phyloP scores from a whole-genome alignment of 768 basidiomycete species.

The Termitomyces sp. region DNA sequence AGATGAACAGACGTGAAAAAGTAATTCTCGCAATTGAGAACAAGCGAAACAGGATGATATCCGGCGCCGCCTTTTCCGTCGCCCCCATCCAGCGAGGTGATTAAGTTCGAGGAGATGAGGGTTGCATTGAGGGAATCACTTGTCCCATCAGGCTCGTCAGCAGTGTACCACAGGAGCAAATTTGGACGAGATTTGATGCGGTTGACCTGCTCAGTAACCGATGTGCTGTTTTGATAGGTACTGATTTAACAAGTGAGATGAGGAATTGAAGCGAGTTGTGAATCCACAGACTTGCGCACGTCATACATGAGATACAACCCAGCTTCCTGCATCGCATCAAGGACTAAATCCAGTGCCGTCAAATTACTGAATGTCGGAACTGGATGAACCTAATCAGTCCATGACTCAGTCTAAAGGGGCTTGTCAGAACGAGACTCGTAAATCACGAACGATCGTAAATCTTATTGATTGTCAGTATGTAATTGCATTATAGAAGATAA shows the following conservation, averaged over 20 bases:
- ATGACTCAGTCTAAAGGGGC: constrained; percentile 10
- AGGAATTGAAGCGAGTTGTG: background rate
- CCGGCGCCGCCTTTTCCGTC: constrained; percentile 43
- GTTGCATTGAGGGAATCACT: constrained; percentile 65
- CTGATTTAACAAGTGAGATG: constrained; percentile 21
- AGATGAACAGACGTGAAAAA: constrained; percentile 38
- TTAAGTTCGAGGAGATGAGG: constrained; percentile 43
- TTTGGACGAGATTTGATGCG: constrained; percentile 62
- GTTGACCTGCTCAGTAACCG: constrained; percentile 66
- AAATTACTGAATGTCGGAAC: constrained; percentile 61
- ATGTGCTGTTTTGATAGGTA: constrained; percentile 59
- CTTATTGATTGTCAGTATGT: constrained; percentile 13
- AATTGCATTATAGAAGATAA: background rate
- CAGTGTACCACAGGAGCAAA: constrained; percentile 70
- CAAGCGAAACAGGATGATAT: constrained; percentile 64
- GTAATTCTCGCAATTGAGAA: constrained; percentile 64
- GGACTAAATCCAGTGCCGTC: constrained; percentile 48
- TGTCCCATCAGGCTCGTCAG: constrained; percentile 68
- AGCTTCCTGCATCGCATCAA: constrained; percentile 70
- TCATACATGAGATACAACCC: constrained; percentile 77
- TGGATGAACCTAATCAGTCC: constrained; percentile 54
- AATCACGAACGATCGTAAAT: constrained; percentile 35
- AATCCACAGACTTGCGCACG: constrained; percentile 52
- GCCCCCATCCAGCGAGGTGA: constrained; percentile 52
- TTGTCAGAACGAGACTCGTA: background rate